These are phyloP conservation scores for Pholiota conissans DNA, from an alignment of 768 basidiomycete species.

Conservation along the genomic window DNA sequence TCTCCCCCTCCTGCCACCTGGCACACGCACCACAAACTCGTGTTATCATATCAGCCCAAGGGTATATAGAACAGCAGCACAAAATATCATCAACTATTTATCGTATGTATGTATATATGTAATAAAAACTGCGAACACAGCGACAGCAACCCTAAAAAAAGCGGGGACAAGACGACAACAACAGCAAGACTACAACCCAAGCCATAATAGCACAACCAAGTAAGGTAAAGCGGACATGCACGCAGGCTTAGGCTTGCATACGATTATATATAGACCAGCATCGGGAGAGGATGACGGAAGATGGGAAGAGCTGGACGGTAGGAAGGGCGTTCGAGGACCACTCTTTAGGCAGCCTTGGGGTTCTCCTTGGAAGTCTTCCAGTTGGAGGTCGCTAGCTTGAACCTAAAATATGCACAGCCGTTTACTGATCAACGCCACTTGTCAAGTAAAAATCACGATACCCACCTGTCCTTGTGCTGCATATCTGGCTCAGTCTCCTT, in stretches of 20 bases:
- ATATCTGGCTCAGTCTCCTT: constrained; percentile 76
- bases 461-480: constrained; percentile 72
- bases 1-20: constrained; percentile 15
- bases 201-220: constrained; percentile 26
- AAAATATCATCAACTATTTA: constrained; percentile 19
- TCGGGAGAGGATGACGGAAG: constrained; percentile 8
- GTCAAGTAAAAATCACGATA: background rate
- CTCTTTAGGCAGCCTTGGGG: constrained; percentile 38
- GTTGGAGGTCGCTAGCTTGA: constrained; percentile 73
- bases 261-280: constrained; percentile 10
- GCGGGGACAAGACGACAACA: constrained; percentile 15
- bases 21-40: constrained; percentile 2
- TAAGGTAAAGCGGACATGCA: constrained; percentile 22
- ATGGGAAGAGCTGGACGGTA: background rate
- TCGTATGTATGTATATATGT: constrained; percentile 22
- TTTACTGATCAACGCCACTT: background rate
- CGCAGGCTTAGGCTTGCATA: constrained; percentile 12
- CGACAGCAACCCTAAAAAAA: constrained; percentile 22
- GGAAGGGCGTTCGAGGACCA: background rate
- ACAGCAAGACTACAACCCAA: constrained; percentile 21
- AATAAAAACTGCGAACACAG: constrained; percentile 24
- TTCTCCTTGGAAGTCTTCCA: constrained; percentile 79
- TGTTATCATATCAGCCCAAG: background rate
- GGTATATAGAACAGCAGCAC: constrained; percentile 12
- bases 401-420: constrained; percentile 35